Evolutionary conservation across 257 asterid genomes (phyloP), one percentile per base, ranked within the genome.

Genomic region (Fraxinus anomala): DNA sequence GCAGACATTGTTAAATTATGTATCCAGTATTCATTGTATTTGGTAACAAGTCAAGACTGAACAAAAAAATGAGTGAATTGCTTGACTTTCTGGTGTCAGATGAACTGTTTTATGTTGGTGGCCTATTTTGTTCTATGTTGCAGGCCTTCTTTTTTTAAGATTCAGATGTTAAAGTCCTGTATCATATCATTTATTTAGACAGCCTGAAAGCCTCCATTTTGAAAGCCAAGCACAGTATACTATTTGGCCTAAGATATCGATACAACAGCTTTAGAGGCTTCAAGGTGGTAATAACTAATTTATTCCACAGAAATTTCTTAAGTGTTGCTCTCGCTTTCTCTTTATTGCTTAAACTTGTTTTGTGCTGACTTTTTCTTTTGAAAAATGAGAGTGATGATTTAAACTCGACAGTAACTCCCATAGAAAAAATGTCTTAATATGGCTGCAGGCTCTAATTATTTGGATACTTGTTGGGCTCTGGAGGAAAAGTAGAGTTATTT

Each of bases 71-170:
- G 4, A 23, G 68, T 61, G 68, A 3, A 61, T 23, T 21, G 31
- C 16, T 61, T 0, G 17, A 61, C 28, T 31, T 44, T 56, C 24
- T 21, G 8, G 26, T 73, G 6, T 24, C 24, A 21, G 40, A 30
- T 23, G 24, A 23, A 4, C 23, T 19, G 3, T 63, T 79, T 59
- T 34, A 68, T 28, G 28, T 49, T 71, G 63, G 17, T 79, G 73
- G 13, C 44, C 23, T 69, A 74, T 76, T n/a, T 39, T 21, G 75
- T 59, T 79, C 30, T 68, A 51, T 73, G 40, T 72, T 74, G 36
- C 83, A 81, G 87, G 82, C 77, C 74, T 69, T 69, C 28, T 65
- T 73, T 69, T 74, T 74, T 42, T 63, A 61, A 74, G 78, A 65
- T 61, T 78, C 68, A 59, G 56, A 68, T 68, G 30, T 67, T 6